These are phyloP conservation scores for Coniochaeta sp. DNA, from an alignment of 2,329 filamentous ascomycete species.

Conservation along the genomic window DNA sequence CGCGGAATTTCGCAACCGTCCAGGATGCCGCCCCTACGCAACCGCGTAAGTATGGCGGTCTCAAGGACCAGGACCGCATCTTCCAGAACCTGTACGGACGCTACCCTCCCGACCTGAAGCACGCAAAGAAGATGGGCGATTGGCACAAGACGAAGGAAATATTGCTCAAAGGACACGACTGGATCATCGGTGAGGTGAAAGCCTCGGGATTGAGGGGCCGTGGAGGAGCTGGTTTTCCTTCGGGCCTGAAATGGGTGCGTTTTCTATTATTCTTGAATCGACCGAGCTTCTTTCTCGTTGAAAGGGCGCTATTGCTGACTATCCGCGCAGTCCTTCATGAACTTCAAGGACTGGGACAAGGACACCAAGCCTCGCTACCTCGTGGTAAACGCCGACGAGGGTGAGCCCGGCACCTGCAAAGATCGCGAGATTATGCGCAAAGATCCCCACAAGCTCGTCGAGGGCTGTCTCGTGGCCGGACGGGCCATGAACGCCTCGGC, in stretches of 20 bases:
- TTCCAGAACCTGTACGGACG: slow-evolving; percentile 98
- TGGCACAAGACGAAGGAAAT: slow-evolving; percentile 99
- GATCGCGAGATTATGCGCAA: slow-evolving; percentile 99
- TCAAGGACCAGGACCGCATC: slow-evolving; percentile 95
- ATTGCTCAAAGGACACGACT: slow-evolving; percentile 91
- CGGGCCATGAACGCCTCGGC: slow-evolving; percentile 98
- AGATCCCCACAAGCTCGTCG: slow-evolving; percentile 97
- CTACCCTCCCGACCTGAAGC: slow-evolving; percentile 84
- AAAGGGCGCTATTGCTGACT: slow-evolving; percentile 1
- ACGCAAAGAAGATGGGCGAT: slow-evolving; percentile 94
- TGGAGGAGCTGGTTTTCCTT: slow-evolving; percentile 96
- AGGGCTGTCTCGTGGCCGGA: slow-evolving; percentile 92
- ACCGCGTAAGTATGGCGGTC: slow-evolving; percentile 66
- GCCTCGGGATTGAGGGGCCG: slow-evolving; percentile 89
- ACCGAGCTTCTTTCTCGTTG: background rate
- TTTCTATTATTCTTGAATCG: background rate
- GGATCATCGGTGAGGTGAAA: slow-evolving; percentile 98
- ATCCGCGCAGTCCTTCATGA: slow-evolving; percentile 83
- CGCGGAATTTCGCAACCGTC: slow-evolving; percentile 73
- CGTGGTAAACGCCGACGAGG: slow-evolving; percentile 97
- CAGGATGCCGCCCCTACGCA: slow-evolving; percentile 63
- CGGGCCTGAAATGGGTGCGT: slow-evolving; percentile 95
- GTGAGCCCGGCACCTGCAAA: slow-evolving; percentile 98
- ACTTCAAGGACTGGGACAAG: slow-evolving; percentile 99
- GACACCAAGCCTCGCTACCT: slow-evolving; percentile 92